Conservation (phyloP, 768 basidiomycete genomes). For the Hericium coralloides region DNA sequence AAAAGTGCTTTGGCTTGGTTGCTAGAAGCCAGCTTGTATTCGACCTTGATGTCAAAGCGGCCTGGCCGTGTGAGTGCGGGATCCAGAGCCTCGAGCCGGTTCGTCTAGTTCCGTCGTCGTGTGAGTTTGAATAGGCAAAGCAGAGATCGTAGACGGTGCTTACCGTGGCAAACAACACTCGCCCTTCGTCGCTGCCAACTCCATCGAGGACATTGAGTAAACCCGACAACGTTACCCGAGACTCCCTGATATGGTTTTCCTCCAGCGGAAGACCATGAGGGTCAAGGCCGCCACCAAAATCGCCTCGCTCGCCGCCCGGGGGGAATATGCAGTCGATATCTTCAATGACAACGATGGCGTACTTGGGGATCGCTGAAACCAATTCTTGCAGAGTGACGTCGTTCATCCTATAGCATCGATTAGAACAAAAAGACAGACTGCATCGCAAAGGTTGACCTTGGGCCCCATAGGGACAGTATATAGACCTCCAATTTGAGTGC, state of each 20-base stretch:
- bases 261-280: neutral
- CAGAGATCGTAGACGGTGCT: slow-evolving; percentile 19
- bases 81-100: neutral
- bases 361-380: slow-evolving; percentile 37
- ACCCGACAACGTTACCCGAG: slow-evolving; percentile 42
- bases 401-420: slow-evolving; percentile 29
- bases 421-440: neutral
- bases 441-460: neutral
- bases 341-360: slow-evolving; percentile 48
- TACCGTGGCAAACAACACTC: slow-evolving; percentile 52
- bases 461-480: neutral
- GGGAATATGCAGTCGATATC: slow-evolving; percentile 56
- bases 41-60: neutral
- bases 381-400: slow-evolving; percentile 40
- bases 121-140: neutral
- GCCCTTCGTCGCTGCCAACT: slow-evolving; percentile 52
- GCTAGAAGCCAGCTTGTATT: neutral
- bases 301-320: slow-evolving; percentile 23
- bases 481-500: neutral
- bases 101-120: neutral
- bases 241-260: slow-evolving; percentile 11
- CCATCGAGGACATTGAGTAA: slow-evolving; percentile 53
- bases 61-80: neutral
- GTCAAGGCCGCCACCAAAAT: neutral
- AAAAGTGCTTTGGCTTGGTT: neutral